Evolutionary conservation across 2,329 filamentous ascomycete genomes (phyloP).

Genomic region (Fusarium nodosum): DNA sequence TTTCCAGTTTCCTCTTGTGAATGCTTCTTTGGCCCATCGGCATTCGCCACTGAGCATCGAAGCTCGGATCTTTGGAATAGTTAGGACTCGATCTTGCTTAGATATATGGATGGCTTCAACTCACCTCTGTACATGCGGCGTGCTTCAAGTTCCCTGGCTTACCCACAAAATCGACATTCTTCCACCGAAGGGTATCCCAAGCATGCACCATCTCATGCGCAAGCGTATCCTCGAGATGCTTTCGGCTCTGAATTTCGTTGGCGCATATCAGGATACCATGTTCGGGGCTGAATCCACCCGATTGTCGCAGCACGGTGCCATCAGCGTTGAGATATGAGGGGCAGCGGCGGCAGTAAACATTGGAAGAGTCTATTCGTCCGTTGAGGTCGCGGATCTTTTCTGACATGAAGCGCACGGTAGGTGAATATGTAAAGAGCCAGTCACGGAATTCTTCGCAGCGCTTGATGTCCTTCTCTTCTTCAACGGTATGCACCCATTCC

Average conservation of each 20-base stretch:
- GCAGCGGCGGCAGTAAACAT: slow-evolving; percentile 87
- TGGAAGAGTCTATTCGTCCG: slow-evolving; percentile 77
- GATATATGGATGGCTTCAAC: slow-evolving; percentile 13
- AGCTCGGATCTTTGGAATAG: slow-evolving; percentile 80
- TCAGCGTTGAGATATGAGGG: slow-evolving; percentile 68
- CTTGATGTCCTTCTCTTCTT: slow-evolving; percentile 83
- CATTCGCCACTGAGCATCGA: slow-evolving; percentile 95
- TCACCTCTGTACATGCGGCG: slow-evolving; percentile 92
- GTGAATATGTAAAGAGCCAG: slow-evolving; percentile 87
- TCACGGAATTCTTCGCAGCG: slow-evolving; percentile 86
- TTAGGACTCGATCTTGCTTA: slow-evolving; percentile 4
- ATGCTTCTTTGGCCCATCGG: slow-evolving; percentile 87
- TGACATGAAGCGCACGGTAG: slow-evolving; percentile 87
- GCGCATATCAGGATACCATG: slow-evolving; percentile 94
- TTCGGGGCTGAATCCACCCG: slow-evolving; percentile 86
- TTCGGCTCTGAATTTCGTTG: slow-evolving; percentile 84
- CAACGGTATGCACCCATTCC: slow-evolving; percentile 77
- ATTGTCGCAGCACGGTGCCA: slow-evolving; percentile 73
- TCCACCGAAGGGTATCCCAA: slow-evolving; percentile 92
- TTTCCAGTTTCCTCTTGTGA: slow-evolving; percentile 86
- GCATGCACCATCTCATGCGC: slow-evolving; percentile 99
- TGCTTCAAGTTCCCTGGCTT: slow-evolving; percentile 79
- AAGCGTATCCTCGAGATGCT: slow-evolving; percentile 92
- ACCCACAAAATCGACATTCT: slow-evolving; percentile 80
- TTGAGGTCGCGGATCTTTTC: slow-evolving; percentile 85